Conservation (phyloP, 345 rosid species). For the Pistacia atlantica region DNA sequence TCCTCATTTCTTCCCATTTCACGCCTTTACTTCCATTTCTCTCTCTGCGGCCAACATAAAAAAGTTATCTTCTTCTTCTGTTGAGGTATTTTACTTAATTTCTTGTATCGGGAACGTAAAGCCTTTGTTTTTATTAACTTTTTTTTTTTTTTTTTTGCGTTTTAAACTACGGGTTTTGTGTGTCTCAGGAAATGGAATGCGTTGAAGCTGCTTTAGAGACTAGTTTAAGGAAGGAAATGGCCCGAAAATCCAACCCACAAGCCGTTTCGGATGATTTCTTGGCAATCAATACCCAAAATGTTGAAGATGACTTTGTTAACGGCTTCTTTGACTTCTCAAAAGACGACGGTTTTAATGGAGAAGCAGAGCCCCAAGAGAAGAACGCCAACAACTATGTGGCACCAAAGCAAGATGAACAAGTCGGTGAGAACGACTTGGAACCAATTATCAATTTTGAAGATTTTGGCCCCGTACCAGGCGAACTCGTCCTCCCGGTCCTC, state of each 20-base stretch:
- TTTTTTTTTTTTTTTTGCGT: not conserved
- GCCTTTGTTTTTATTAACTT: not conserved
- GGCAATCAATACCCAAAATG: conserved; percentile 39
- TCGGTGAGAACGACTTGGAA: too few relatives aligned
- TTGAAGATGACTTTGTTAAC: conserved; percentile 77
- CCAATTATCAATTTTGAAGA: too few relatives aligned
- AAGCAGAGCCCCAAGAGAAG: conserved; percentile 22
- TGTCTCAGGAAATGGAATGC: conserved; percentile 57
- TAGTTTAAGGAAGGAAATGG: conserved; percentile 62
- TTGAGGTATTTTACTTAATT: conserved; percentile 28
- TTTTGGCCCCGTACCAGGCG: conserved; percentile 49
- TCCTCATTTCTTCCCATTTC: conserved; percentile 31
- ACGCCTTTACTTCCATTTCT: conserved; percentile 24
- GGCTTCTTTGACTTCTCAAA: conserved; percentile 82
- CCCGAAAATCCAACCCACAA: conserved; percentile 39
- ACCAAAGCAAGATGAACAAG: conserved; percentile 16
- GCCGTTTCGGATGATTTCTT: conserved; percentile 39
- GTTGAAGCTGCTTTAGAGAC: conserved; percentile 70
- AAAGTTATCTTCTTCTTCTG: not conserved
- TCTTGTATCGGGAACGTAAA: not conserved
- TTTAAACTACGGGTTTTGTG: conserved; percentile 10
- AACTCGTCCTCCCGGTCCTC: conserved; percentile 68
- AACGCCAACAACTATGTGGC: conserved; percentile 18
- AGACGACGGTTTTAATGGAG: conserved; percentile 48
- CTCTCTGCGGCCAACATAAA: conserved; percentile 28